Percentiles rank a stretch among this genome's conserved stretches.
Evolutionary conservation across 2,329 filamentous ascomycete genomes (phyloP).

Genomic region (Fusarium tanahbumbuense): DNA sequence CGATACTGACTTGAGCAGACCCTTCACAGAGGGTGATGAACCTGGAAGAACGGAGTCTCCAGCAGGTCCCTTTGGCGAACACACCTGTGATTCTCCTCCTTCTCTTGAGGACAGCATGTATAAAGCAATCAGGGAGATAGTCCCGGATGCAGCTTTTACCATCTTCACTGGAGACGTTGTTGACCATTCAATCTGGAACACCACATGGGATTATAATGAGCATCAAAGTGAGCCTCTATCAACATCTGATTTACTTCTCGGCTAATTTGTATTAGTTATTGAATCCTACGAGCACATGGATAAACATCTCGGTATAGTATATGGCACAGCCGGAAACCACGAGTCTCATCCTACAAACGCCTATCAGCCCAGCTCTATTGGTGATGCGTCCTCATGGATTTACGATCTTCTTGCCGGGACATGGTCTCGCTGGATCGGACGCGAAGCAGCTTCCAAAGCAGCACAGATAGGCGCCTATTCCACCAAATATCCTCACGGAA

Average conservation of each 20-base stretch:
- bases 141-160: slow-evolving; percentile 62
- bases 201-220: slow-evolving; percentile 50
- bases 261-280: slow-evolving; percentile 50
- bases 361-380: slow-evolving; percentile 57
- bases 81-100: slow-evolving; percentile 64
- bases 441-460: slow-evolving; percentile 47
- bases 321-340: slow-evolving; percentile 68
- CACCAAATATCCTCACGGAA: slow-evolving; percentile 56
- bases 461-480: slow-evolving; percentile 63
- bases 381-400: slow-evolving; percentile 61
- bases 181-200: slow-evolving; percentile 64
- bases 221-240: slow-evolving; percentile 43
- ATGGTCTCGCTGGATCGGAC: slow-evolving; percentile 62
- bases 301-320: slow-evolving; percentile 57
- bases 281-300: slow-evolving; percentile 62
- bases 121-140: slow-evolving; percentile 59
- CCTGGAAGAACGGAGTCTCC: slow-evolving; percentile 62
- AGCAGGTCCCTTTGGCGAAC: slow-evolving; percentile 64
- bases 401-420: slow-evolving; percentile 60
- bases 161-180: slow-evolving; percentile 71
- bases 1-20: slow-evolving; percentile 43
- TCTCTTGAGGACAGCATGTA: slow-evolving; percentile 67
- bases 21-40: slow-evolving; percentile 59
- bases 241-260: neutral
- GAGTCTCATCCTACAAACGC: slow-evolving; percentile 66